Base-by-base conservation (phyloP, 2,329 filamentous ascomycete genomes). In the Penicillium sp. region DNA sequence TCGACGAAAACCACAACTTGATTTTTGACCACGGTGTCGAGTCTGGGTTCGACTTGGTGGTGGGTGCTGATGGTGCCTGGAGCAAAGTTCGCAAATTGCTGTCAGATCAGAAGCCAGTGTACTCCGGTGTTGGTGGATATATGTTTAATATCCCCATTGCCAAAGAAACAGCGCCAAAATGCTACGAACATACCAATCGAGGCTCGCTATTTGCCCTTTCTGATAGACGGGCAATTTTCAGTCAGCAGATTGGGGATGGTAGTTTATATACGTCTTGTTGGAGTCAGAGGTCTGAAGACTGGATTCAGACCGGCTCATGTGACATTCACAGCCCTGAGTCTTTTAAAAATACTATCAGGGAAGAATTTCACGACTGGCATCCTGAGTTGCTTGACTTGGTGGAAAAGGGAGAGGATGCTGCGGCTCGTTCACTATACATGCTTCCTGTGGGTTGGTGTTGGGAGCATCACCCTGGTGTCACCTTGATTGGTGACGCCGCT, bases 41-140 rank as follows among this genome's bases (percentile, higher is more conserved):
- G 39, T 39, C 44, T n/a, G 62, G 62, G 3, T 68, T 67, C 33
- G 64, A 69, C 39, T 54, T 70, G 21, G 55, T 70, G 3, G 64
- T 72, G 13, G 69, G 69, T 1, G 66, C 69, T 1, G 69, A 71
- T 35, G 69, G 70, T 5, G 65, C 63, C 8, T 68, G 69, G 64
- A 67, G 62, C 37, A 62, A 66, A 19, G 62, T 69, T 44, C 66
- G 69, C n/a, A 57, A 61, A 14, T n/a, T 69, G 14, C 44, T 69
- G 19, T 66, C 68, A 13, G 57, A 62, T 35, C 50, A 61, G 37
- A 56, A 29, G 45, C 69, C 69, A n/a, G 31, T 50, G 7, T 70
- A 71, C 47, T 50, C 64, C 6, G 69, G 70, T 2, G 50, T 65
- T 23, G 49, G 50, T 19, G 62, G 62, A 3, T 50, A 59, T 39